A percentile compares a stretch with the other conserved stretches of the same genome.
These are phyloP conservation scores for Suhomyces emberorum DNA, from an alignment of 805 yeast genomes.

Conservation along the genomic window DNA sequence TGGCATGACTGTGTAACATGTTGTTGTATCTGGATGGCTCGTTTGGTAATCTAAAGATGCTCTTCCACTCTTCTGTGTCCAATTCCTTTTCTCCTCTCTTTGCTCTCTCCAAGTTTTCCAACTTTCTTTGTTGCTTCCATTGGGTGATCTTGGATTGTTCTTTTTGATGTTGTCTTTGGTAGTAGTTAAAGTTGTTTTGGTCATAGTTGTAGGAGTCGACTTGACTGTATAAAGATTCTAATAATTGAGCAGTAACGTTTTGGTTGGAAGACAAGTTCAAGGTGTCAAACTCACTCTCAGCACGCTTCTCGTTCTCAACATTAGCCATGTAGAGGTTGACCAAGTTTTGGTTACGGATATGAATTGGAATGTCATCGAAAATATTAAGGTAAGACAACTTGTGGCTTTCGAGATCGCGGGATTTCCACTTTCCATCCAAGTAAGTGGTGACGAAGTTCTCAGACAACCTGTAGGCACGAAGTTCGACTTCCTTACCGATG, in stretches of 20 bases:
- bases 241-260: conserved; percentile 44
- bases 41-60: conserved; percentile 60
- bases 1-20: conserved; percentile 62
- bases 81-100: conserved; percentile 54
- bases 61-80: conserved; percentile 60
- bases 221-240: conserved; percentile 63
- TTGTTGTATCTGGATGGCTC: conserved; percentile 77
- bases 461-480: conserved; percentile 69
- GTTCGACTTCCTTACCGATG: conserved; percentile 58
- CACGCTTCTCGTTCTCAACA: conserved; percentile 15
- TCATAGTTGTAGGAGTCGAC: conserved; percentile 75
- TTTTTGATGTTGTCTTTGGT: conserved; percentile 70
- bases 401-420: conserved; percentile 57
- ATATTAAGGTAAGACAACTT: conserved; percentile 62
- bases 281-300: conserved; percentile 30
- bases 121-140: conserved; percentile 69
- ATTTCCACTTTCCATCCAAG: conserved; percentile 59
- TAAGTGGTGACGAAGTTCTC: conserved; percentile 55
- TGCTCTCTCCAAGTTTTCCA: conserved; percentile 60
- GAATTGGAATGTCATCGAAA: conserved; percentile 68
- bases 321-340: conserved; percentile 51
- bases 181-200: conserved; percentile 76
- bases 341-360: conserved; percentile 65
- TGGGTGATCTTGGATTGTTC: conserved; percentile 67
- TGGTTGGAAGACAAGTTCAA: conserved; percentile 43